These are phyloP conservation scores for Coriaria nepalensis DNA, from an alignment of 306 rosid species.

Conservation along the genomic window DNA sequence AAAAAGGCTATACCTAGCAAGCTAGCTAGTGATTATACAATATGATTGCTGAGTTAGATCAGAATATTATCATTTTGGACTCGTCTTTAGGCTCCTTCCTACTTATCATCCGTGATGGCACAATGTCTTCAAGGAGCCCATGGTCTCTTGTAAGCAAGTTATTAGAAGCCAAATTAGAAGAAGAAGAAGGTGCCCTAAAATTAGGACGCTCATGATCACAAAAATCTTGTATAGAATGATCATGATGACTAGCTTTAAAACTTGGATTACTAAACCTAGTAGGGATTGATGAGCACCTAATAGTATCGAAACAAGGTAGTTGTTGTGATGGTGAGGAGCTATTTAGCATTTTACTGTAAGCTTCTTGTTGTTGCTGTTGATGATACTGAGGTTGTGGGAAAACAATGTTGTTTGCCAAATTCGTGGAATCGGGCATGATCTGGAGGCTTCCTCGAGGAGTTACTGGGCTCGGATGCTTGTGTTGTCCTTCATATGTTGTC, in stretches of 20 bases:
- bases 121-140: constrained; percentile 80
- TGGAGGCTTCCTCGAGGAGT: constrained; percentile 37
- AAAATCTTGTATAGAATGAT: constrained; percentile 12
- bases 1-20: no score
- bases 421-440: constrained; percentile 15
- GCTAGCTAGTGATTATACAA: no score
- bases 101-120: constrained; percentile 35
- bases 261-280: constrained; percentile 3
- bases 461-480: constrained; percentile 55
- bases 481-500: constrained; percentile 90
- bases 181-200: constrained; percentile 9
- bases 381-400: constrained; percentile 11
- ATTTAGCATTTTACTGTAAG: no score
- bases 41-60: no score
- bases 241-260: no score
- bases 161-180: constrained; percentile 6
- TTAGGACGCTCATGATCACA: constrained; percentile 16
- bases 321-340: constrained; percentile 15
- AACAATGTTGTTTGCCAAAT: no score
- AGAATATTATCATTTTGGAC: no score
- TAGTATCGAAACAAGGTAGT: constrained; percentile 18
- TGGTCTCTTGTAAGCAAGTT: constrained; percentile 28
- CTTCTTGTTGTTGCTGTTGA: constrained; percentile 8
- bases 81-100: constrained; percentile 24
- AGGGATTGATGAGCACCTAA: neutral